Evolutionary conservation across 1,284 basidiomycete species (phyloP).

Genomic region (Ceratobasidium sp.): DNA sequence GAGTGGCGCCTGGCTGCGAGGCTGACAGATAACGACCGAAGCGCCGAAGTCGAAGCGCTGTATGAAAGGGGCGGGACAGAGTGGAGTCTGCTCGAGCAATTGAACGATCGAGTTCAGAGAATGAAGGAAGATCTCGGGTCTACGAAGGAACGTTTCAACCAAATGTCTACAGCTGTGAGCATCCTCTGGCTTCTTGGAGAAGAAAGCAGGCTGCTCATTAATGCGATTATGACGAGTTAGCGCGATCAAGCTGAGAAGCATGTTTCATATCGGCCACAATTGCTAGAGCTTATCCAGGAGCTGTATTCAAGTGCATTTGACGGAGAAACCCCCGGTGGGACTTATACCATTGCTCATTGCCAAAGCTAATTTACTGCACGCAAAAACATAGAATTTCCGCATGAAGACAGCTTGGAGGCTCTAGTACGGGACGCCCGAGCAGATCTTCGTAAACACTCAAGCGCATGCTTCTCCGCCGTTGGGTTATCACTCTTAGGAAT

Average conservation of each 20-base stretch:
- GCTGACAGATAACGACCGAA: not conserved
- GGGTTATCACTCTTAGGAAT: not conserved
- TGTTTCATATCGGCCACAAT: not conserved
- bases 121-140: not conserved
- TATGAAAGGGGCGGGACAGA: not conserved
- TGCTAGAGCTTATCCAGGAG: slow-evolving; percentile 2
- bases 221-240: not conserved
- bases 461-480: not conserved
- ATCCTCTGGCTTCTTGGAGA: not conserved
- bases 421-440: not conserved
- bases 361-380: not conserved
- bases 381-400: not conserved
- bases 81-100: not conserved
- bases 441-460: not conserved
- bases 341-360: not conserved
- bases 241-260: not conserved
- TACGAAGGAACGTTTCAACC: not conserved
- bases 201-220: not conserved
- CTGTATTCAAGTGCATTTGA: slow-evolving; percentile 8
- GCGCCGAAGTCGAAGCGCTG: too few relatives aligned
- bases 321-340: slow-evolving; percentile 5
- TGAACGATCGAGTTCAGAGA: not conserved
- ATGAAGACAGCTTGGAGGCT: slow-evolving; percentile 1
- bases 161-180: not conserved
- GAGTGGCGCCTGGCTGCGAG: not conserved